These are phyloP conservation scores for Scutellaria baicalensis DNA, from an alignment of 257 asterid species.

Conservation along the genomic window DNA sequence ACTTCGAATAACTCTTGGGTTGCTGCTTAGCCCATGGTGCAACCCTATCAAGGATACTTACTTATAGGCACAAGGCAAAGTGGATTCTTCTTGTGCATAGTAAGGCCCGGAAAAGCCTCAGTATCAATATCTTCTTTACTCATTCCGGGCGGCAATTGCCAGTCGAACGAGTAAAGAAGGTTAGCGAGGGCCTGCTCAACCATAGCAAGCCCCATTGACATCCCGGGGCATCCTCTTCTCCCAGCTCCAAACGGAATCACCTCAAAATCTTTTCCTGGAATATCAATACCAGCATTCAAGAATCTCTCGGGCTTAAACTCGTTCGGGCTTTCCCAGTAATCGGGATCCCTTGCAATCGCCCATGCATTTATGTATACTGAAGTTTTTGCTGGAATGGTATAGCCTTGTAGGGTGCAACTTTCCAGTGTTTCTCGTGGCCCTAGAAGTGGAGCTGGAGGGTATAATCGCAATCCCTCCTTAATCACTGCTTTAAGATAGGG, in stretches of 20 bases:
- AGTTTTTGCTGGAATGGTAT: slow-evolving; percentile 28
- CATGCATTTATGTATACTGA: slow-evolving; percentile 33
- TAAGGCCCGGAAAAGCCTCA: slow-evolving; percentile 30
- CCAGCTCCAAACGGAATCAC: slow-evolving; percentile 46
- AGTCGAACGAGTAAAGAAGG: slow-evolving; percentile 31
- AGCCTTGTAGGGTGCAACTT: slow-evolving; percentile 21
- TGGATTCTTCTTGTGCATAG: slow-evolving; percentile 46
- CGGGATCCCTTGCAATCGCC: slow-evolving; percentile 48
- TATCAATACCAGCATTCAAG: slow-evolving; percentile 18
- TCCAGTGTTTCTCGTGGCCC: slow-evolving; percentile 28
- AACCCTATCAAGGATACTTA: too few species aligned
- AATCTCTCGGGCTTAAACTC: slow-evolving; percentile 42
- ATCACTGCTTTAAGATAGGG: slow-evolving; percentile 30
- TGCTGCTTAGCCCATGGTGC: too few species aligned
- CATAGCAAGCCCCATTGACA: slow-evolving; percentile 28
- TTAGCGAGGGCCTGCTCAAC: slow-evolving; percentile 43
- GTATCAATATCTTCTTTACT: slow-evolving; percentile 28
- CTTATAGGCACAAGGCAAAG: slow-evolving; percentile 37
- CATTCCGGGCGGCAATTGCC: slow-evolving; percentile 33
- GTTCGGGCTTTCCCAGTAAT: slow-evolving; percentile 25
- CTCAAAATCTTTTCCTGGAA: slow-evolving; percentile 25
- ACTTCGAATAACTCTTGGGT: too few species aligned
- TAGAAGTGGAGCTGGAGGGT: slow-evolving; percentile 40
- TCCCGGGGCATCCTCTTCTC: slow-evolving; percentile 43
- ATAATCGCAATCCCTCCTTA: slow-evolving; percentile 34